Conservation (phyloP, 768 basidiomycete genomes). For the Agrocybe pediades region DNA sequence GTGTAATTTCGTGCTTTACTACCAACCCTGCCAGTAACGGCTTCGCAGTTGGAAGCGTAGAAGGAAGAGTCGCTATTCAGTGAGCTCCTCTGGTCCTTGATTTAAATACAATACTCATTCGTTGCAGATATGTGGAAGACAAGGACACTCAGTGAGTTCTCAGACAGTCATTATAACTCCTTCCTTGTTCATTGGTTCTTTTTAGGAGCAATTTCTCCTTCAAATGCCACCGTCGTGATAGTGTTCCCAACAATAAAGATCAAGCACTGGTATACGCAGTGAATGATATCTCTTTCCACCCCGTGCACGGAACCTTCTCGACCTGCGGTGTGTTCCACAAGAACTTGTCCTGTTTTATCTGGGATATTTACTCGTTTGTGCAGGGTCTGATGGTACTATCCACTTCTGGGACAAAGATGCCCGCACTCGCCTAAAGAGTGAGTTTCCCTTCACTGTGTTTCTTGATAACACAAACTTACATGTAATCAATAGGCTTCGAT, state of each 20-base stretch:
- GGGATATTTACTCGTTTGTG: not conserved
- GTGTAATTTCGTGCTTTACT: conserved; percentile 83
- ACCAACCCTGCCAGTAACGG: conserved; percentile 58
- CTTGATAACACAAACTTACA: not conserved
- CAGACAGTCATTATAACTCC: not conserved
- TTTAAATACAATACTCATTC: not conserved
- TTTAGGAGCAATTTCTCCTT: conserved; percentile 82
- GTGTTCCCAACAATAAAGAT: conserved; percentile 56
- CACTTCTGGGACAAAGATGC: conserved; percentile 97
- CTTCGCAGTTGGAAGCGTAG: conserved; percentile 84
- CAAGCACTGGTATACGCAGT: conserved; percentile 78
- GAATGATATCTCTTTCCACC: conserved; percentile 87
- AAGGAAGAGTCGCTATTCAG: conserved; percentile 96
- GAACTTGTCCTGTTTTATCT: conserved; percentile 11
- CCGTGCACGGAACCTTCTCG: conserved; percentile 81
- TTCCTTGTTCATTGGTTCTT: not conserved
- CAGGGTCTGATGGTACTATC: conserved; percentile 83
- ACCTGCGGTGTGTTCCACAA: conserved; percentile 70
- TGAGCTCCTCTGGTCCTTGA: conserved; percentile 40
- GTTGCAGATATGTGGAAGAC: conserved; percentile 78
- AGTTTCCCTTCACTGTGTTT: conserved; percentile 17
- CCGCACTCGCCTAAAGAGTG: conserved; percentile 89
- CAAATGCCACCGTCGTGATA: conserved; percentile 75
- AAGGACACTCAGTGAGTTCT: conserved; percentile 66
- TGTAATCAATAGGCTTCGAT: conserved; percentile 60